phyloP scores from a whole-genome alignment of 169 alveolate species.

The Cryptosporidium baileyi region DNA sequence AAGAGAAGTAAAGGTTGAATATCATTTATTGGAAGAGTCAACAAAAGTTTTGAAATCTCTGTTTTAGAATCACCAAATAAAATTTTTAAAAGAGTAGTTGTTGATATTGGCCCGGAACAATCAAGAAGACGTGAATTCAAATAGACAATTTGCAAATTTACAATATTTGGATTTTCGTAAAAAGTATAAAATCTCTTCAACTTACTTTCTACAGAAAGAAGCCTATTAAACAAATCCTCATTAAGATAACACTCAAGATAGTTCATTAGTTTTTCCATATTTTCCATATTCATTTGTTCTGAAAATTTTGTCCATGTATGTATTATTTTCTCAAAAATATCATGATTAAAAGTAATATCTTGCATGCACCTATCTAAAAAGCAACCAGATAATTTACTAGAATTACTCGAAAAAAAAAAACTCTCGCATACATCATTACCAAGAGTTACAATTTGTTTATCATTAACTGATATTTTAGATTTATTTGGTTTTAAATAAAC shows the following conservation, averaged over 20 bases:
- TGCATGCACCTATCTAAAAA: too few relatives aligned
- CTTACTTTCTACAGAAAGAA: not conserved
- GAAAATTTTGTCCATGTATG: constrained; percentile 6
- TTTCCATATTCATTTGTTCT: constrained; percentile 9
- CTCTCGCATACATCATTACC: too few relatives aligned
- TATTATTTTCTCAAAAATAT: not conserved
- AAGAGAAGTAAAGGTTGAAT: constrained; percentile 37
- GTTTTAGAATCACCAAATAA: constrained; percentile 21
- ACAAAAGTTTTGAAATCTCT: constrained; percentile 8
- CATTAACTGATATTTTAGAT: too few relatives aligned
- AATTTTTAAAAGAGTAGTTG: not conserved
- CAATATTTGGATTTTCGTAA: constrained; percentile 16
- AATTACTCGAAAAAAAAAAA: too few relatives aligned
- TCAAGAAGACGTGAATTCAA: not conserved
- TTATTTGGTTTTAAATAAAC: too few relatives aligned
- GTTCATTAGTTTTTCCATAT: not conserved
- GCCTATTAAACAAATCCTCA: not conserved
- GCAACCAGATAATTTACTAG: too few relatives aligned
- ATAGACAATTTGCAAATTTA: constrained; percentile 12
- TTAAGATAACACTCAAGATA: not conserved
- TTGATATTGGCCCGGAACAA: constrained; percentile 26
- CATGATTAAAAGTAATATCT: not conserved
- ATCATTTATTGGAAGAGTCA: not conserved
- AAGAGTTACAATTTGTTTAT: too few relatives aligned
- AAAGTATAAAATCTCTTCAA: not conserved